Conservation (phyloP, 768 basidiomycete genomes). For the Mycena haematopus region DNA sequence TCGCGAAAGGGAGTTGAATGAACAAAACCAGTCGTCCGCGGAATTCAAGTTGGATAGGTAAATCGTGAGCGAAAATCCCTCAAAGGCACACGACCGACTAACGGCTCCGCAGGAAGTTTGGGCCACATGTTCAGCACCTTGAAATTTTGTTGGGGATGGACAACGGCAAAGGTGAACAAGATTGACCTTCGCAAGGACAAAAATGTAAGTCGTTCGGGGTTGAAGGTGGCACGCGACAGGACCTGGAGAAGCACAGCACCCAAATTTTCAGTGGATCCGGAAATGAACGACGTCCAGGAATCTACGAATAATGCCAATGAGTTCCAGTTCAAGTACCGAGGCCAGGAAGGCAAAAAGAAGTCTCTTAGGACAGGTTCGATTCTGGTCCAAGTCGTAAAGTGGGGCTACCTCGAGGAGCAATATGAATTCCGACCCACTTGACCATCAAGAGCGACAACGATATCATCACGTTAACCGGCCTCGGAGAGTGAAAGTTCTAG, state of each 20-base stretch:
- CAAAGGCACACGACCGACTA: constrained; percentile 15
- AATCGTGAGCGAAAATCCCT: constrained; percentile 4
- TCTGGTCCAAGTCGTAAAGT: not conserved
- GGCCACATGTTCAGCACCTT: not conserved
- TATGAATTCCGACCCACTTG: not conserved
- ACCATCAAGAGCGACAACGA: not conserved
- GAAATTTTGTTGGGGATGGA: not conserved
- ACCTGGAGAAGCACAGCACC: not conserved
- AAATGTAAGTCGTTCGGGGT: not conserved
- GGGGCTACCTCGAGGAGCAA: not conserved
- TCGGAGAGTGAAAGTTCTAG: not conserved
- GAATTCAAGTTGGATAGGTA: not conserved
- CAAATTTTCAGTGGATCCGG: not conserved
- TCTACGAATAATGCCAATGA: not conserved
- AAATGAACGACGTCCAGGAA: not conserved
- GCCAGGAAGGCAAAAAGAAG: not conserved
- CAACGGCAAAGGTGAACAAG: not conserved
- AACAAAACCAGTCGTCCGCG: constrained; percentile 9
- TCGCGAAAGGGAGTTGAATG: not conserved
- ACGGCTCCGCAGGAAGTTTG: not conserved
- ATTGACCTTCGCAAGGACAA: not conserved
- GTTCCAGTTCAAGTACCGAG: not conserved
- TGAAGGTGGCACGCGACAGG: constrained; percentile 1
- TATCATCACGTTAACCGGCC: not conserved
- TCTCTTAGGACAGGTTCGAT: not conserved